Evolutionary conservation across 495 filamentous ascomycete species (phyloP).

Genomic region (Niebla homalea): DNA sequence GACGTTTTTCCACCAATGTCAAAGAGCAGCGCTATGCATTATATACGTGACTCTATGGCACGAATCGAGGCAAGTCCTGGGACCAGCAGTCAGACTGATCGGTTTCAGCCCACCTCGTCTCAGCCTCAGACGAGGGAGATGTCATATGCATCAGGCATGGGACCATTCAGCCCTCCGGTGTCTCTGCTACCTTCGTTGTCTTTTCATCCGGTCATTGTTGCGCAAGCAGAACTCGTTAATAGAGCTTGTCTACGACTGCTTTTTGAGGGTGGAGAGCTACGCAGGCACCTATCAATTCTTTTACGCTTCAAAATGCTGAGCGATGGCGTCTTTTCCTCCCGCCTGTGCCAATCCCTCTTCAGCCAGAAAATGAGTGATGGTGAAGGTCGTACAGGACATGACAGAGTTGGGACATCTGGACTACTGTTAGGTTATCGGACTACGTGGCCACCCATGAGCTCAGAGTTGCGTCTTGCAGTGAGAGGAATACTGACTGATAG

Average conservation of each 20-base stretch:
- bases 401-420: constrained; percentile 64
- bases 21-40: background rate
- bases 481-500: constrained; percentile 77
- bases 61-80: background rate
- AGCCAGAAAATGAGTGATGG: constrained; percentile 62
- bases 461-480: constrained; percentile 74
- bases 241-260: constrained; percentile 63
- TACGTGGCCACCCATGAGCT: constrained; percentile 86
- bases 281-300: constrained; percentile 65
- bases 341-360: constrained; percentile 74
- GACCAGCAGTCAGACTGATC: background rate
- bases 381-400: constrained; percentile 53
- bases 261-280: constrained; percentile 59
- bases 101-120: background rate
- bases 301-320: constrained; percentile 70
- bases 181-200: constrained; percentile 59
- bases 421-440: constrained; percentile 62
- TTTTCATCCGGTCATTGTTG: constrained; percentile 56
- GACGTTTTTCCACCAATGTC: background rate
- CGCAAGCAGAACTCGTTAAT: constrained; percentile 66
- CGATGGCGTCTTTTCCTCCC: constrained; percentile 68
- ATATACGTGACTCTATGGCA: background rate
- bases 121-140: background rate
- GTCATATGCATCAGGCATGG: background rate
- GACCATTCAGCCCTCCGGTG: constrained; percentile 54